These are phyloP conservation scores for Verbascum thapsus DNA, from an alignment of 257 asterid genomes.

Conservation along the genomic window DNA sequence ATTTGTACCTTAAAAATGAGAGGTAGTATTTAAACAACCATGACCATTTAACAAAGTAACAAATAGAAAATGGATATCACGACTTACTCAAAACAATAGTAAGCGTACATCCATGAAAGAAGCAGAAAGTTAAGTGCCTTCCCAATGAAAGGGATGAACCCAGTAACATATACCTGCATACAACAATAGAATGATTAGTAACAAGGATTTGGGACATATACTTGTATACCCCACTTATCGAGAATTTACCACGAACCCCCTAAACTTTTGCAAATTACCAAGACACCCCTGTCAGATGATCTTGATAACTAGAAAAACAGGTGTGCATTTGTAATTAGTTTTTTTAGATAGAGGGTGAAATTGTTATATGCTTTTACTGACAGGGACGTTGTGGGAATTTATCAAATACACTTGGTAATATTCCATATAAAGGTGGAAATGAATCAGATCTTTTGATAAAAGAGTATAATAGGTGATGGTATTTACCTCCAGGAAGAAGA, in stretches of 20 bases:
- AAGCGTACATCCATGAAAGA: conserved; percentile 97
- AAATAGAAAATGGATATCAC: conserved; percentile 22
- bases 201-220: no score
- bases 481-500: conserved; percentile 87
- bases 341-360: no score
- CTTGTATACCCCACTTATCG: no score
- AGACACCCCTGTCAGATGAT: no score
- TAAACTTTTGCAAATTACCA: no score
- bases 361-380: no score
- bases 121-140: conserved; percentile 73
- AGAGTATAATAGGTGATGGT: conserved; percentile 12
- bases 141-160: conserved; percentile 77
- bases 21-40: conserved; percentile 24
- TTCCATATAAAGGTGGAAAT: conserved; percentile 19
- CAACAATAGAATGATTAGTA: conserved; percentile 21
- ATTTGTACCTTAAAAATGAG: conserved; percentile 70
- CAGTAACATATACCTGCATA: conserved; percentile 72
- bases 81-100: conserved; percentile 97
- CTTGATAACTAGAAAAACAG: no score
- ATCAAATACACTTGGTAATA: background rate
- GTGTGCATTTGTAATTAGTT: no score
- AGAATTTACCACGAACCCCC: no score
- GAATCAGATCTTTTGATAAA: conserved; percentile 24
- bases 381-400: no score
- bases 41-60: background rate